Evolutionary conservation across 202 grass and related monocot species (phyloP).

Genomic region (Elaeis oleifera): DNA sequence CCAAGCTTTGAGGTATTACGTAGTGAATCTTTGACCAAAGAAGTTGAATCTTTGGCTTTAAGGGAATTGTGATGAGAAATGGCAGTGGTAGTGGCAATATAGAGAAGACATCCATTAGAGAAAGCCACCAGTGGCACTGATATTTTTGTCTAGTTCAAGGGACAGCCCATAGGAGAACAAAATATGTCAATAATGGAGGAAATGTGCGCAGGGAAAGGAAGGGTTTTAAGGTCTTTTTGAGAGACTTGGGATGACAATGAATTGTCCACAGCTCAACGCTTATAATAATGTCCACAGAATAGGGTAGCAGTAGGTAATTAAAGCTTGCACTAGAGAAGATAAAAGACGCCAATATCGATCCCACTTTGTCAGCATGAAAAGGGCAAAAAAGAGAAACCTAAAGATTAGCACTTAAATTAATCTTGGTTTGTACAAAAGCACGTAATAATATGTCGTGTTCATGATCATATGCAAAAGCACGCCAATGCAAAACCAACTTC

Average conservation of each 20-base stretch:
- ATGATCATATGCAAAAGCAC: too few relatives aligned
- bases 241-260: too few relatives aligned
- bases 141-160: slow-evolving; percentile 13
- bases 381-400: not conserved
- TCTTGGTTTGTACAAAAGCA: not conserved
- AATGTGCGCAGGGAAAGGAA: too few relatives aligned
- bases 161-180: not conserved
- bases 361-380: not conserved
- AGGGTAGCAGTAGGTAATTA: not conserved
- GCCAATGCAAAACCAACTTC: too few relatives aligned
- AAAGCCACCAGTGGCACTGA: slow-evolving; percentile 2
- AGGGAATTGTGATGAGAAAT: slow-evolving; percentile 2
- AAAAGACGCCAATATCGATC: not conserved
- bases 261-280: too few relatives aligned
- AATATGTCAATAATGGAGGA: too few relatives aligned
- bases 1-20: slow-evolving; percentile 24
- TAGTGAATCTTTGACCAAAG: slow-evolving; percentile 58
- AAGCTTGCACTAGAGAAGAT: slow-evolving; percentile 5
- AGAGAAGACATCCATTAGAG: slow-evolving; percentile 20
- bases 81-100: slow-evolving; percentile 14
- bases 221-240: too few relatives aligned
- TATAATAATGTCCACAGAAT: not conserved
- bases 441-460: not conserved
- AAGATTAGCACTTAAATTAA: not conserved
- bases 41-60: slow-evolving; percentile 34